These are phyloP conservation scores for Leersia perrieri DNA, from an alignment of 176 grass and related monocot genomes.

Conservation along the genomic window DNA sequence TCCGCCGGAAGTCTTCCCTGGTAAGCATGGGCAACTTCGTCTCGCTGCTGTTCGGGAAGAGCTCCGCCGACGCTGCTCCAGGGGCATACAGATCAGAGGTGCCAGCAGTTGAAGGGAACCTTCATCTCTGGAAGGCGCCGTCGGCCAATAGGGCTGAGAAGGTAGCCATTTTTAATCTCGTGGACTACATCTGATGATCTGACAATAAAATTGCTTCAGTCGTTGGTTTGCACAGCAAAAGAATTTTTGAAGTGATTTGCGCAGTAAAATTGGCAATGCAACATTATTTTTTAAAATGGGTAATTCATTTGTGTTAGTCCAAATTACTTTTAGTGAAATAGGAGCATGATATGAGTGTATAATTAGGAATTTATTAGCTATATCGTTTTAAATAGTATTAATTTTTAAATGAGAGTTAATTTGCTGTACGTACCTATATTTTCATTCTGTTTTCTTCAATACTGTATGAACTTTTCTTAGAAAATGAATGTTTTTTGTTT, in stretches of 20 bases:
- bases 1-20: conserved; percentile 4
- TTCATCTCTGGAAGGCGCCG: not conserved
- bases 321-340: not conserved
- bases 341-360: not conserved
- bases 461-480: not conserved
- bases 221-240: not conserved
- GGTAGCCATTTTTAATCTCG: conserved; percentile 20
- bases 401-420: not conserved
- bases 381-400: not conserved
- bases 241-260: too few species aligned
- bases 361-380: not conserved
- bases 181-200: not conserved
- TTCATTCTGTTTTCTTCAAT: not conserved
- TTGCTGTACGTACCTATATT: not conserved
- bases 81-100: conserved; percentile 2
- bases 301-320: not conserved
- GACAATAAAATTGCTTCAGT: not conserved
- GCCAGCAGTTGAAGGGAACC: conserved; percentile 15
- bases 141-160: not conserved
- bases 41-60: conserved; percentile 10
- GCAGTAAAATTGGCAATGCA: not conserved
- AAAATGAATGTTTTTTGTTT: not conserved
- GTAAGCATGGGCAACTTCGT: conserved; percentile 31
- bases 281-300: not conserved
- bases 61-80: not conserved